phyloP scores from a whole-genome alignment of 2,329 filamentous ascomycete species.

The Cordyceps fumosorosea region DNA sequence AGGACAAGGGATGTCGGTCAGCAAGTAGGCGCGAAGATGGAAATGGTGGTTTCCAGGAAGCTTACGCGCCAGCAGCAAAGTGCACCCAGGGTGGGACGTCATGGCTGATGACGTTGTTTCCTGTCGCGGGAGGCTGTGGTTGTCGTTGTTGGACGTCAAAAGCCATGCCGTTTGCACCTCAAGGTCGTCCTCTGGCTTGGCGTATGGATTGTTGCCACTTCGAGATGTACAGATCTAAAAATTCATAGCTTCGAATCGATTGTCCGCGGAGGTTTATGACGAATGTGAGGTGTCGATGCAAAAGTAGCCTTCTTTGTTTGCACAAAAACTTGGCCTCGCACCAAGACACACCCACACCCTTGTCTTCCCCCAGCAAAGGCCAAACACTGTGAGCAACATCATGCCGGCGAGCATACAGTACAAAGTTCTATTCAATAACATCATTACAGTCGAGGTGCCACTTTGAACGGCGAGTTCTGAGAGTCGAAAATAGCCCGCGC shows the following conservation, averaged over 20 bases:
- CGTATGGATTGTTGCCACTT: background rate
- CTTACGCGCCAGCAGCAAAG: constrained; percentile 77
- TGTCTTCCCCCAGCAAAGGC: too few relatives aligned
- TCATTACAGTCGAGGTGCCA: background rate
- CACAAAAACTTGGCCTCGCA: too few relatives aligned
- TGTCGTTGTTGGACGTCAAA: background rate
- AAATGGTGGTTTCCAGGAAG: constrained; percentile 9
- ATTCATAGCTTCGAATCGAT: background rate
- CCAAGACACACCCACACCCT: too few relatives aligned
- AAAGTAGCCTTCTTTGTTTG: too few relatives aligned
- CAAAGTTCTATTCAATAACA: background rate
- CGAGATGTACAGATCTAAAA: background rate
- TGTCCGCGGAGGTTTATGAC: background rate
- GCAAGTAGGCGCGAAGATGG: background rate
- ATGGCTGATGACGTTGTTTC: background rate
- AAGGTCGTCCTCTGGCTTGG: background rate
- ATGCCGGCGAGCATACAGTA: background rate
- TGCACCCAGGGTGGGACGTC: constrained; percentile 62
- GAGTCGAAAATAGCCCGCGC: constrained; percentile 11
- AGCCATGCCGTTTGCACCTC: background rate
- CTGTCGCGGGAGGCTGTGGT: background rate
- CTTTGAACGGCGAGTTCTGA: constrained; percentile 17
- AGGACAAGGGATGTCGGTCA: background rate
- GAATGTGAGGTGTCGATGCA: background rate
- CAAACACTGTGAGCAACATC: background rate